Evolutionary conservation across 106 monocot species (phyloP).

Genomic region (Dioscorea zingiberensis): DNA sequence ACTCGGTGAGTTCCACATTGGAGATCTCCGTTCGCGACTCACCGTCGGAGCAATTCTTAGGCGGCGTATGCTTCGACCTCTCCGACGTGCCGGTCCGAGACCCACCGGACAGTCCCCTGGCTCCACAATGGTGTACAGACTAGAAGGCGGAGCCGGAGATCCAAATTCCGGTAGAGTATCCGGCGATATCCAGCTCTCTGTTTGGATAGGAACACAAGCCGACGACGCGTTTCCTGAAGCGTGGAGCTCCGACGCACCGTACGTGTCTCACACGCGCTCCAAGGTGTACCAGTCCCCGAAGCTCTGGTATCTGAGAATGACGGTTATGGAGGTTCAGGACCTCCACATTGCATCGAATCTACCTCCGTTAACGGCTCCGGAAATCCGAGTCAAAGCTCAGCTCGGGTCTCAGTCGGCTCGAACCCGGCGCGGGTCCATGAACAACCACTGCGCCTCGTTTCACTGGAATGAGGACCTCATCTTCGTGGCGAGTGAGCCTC

Average conservation of each 20-base stretch:
- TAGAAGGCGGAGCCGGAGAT: slow-evolving; percentile 74
- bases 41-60: slow-evolving; percentile 48
- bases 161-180: slow-evolving; percentile 22
- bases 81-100: slow-evolving; percentile 88
- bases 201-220: slow-evolving; percentile 97
- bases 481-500: slow-evolving; percentile 80
- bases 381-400: slow-evolving; percentile 78
- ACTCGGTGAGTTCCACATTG: slow-evolving; percentile 59
- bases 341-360: slow-evolving; percentile 30
- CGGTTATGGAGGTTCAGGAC: slow-evolving; percentile 87
- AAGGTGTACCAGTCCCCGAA: slow-evolving; percentile 98
- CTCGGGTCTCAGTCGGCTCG: slow-evolving; percentile 76
- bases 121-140: slow-evolving; percentile 94
- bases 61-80: slow-evolving; percentile 95
- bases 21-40: slow-evolving; percentile 77
- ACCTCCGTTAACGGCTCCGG: slow-evolving; percentile 18
- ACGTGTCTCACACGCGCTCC: slow-evolving; percentile 62
- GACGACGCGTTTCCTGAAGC: slow-evolving; percentile 89
- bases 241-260: slow-evolving; percentile 74
- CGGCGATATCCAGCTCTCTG: slow-evolving; percentile 84
- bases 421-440: slow-evolving; percentile 44
- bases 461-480: slow-evolving; percentile 81
- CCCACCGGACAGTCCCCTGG: slow-evolving; percentile 79
- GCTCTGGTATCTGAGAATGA: slow-evolving; percentile 81
- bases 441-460: slow-evolving; percentile 38